Percentiles rank a stretch among this genome's conserved stretches.
These are phyloP conservation scores for Cytospora piceae DNA, from an alignment of 2,329 filamentous ascomycete genomes.

Conservation along the genomic window DNA sequence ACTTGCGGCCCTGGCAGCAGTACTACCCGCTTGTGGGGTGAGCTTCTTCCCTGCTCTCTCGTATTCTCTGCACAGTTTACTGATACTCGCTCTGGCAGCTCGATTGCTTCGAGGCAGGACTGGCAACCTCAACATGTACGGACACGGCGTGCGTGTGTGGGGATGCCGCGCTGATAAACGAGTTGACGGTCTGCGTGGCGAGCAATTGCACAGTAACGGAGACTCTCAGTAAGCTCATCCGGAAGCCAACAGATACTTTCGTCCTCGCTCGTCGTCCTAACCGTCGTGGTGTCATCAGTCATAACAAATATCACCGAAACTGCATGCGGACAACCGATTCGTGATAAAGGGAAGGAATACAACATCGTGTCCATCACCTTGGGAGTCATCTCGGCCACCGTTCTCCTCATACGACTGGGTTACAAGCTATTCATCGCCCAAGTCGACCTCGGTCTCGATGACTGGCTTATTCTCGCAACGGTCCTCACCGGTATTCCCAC, in stretches of 20 bases:
- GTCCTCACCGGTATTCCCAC: constrained; percentile 37
- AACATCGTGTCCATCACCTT: constrained; percentile 31
- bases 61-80: neutral
- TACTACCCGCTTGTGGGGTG: constrained; percentile 26
- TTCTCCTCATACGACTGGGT: constrained; percentile 44
- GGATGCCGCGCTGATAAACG: constrained; percentile 10
- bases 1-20: constrained; percentile 22
- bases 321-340: constrained; percentile 23
- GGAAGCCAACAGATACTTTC: no score
- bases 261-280: constrained; percentile 5
- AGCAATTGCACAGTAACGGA: constrained; percentile 21
- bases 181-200: constrained; percentile 22
- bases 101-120: constrained; percentile 15
- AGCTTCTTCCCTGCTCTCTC: constrained; percentile 1
- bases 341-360: constrained; percentile 20
- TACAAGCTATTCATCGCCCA: constrained; percentile 40
- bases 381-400: constrained; percentile 41
- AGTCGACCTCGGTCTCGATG: constrained; percentile 41
- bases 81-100: constrained; percentile 18
- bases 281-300: neutral
- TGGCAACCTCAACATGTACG: constrained; percentile 18
- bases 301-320: constrained; percentile 29
- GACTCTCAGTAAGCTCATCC: constrained; percentile 1
- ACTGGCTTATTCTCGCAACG: constrained; percentile 40
- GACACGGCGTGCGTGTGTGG: constrained; percentile 22